These are phyloP conservation scores for Globisporangium solare DNA, from an alignment of 352 stramenopile species.

Conservation along the genomic window DNA sequence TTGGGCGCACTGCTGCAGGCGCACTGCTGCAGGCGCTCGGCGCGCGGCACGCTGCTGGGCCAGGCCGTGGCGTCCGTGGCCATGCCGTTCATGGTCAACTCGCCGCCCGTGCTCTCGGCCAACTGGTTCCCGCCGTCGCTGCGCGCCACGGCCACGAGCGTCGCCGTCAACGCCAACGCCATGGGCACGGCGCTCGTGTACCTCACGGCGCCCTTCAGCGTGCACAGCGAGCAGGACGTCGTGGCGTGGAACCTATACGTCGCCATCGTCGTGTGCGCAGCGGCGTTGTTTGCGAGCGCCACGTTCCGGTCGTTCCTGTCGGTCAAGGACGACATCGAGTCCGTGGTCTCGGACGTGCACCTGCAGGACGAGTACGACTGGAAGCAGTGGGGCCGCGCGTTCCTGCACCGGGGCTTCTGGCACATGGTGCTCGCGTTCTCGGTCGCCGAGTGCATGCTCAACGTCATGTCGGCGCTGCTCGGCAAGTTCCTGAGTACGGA, in stretches of 20 bases:
- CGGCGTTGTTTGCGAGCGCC: constrained; percentile 17
- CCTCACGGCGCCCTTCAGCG: constrained; percentile 42
- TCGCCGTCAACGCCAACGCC: constrained; percentile 73
- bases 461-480: constrained; percentile 65
- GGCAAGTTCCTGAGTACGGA: constrained; percentile 63
- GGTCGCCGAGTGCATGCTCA: constrained; percentile 61
- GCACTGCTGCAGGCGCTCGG: constrained; percentile 28
- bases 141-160: constrained; percentile 59
- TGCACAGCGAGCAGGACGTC: constrained; percentile 28
- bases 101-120: constrained; percentile 58
- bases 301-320: constrained; percentile 50
- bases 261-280: constrained; percentile 21
- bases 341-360: constrained; percentile 48
- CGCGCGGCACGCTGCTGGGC: constrained; percentile 41
- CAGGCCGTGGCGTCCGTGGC: constrained; percentile 61
- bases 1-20: constrained; percentile 55
- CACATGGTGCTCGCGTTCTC: constrained; percentile 61
- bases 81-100: constrained; percentile 88
- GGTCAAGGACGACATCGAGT: constrained; percentile 23
- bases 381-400: constrained; percentile 61
- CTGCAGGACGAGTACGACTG: constrained; percentile 69
- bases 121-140: constrained; percentile 73
- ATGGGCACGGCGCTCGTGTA: constrained; percentile 67
- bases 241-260: constrained; percentile 43
- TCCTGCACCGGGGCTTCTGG: constrained; percentile 57